These are phyloP conservation scores for Phanerochaete sordida DNA, from an alignment of 768 basidiomycete genomes.

Conservation along the genomic window DNA sequence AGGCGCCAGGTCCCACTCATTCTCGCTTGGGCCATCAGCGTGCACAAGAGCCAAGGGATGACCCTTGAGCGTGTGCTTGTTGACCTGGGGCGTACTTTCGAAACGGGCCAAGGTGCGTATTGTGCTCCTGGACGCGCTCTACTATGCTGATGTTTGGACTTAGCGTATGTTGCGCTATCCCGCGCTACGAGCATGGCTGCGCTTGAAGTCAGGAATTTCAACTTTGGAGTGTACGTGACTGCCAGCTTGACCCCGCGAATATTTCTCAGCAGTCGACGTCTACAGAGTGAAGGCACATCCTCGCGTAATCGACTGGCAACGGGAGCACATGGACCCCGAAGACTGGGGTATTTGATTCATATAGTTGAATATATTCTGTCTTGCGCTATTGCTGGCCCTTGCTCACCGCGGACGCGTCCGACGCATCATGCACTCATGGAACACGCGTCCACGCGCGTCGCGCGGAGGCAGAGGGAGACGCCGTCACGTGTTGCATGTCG, in stretches of 20 bases:
- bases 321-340: too few relatives aligned
- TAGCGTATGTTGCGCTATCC: conserved; percentile 77
- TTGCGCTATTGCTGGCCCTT: too few relatives aligned
- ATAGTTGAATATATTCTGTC: too few relatives aligned
- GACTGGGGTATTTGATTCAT: too few relatives aligned
- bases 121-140: too few relatives aligned
- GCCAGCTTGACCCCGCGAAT: too few relatives aligned
- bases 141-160: not conserved
- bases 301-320: too few relatives aligned
- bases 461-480: too few relatives aligned
- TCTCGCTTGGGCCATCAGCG: conserved; percentile 83
- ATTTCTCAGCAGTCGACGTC: not conserved
- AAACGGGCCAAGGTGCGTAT: conserved; percentile 66
- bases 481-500: too few relatives aligned
- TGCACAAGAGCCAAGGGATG: conserved; percentile 91
- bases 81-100: conserved; percentile 72
- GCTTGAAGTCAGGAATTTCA: conserved; percentile 66
- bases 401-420: too few relatives aligned
- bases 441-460: too few relatives aligned
- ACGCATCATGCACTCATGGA: too few relatives aligned
- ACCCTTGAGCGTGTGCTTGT: conserved; percentile 83
- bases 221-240: conserved; percentile 44
- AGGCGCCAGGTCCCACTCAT: conserved; percentile 64
- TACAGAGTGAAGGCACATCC: conserved; percentile 64
- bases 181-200: conserved; percentile 66